Evolutionary conservation across 1,139 yeast species (phyloP), one percentile per base, ranked within the genome.

Genomic region (Candida buenavistaensis): DNA sequence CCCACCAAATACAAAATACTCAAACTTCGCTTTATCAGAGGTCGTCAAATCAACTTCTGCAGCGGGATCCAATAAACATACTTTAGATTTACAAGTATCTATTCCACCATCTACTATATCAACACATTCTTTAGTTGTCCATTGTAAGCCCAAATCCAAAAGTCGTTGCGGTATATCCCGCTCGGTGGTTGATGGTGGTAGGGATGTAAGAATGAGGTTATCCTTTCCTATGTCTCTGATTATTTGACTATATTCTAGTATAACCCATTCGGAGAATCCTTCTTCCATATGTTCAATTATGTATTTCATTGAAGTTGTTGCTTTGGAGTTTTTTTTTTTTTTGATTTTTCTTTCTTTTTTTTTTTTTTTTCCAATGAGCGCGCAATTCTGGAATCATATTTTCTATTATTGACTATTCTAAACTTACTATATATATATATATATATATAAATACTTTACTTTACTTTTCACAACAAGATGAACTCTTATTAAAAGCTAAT

Each of bases 271-370:
- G 47, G 96, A 87, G 72, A 92, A 88, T 1, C 96, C 97, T 43
- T 82, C 86, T 60, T 92, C 98, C 97, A 92, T 89, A 57, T 92
- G 98, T 62, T 92, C 98, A 38, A 92, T 88, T 36, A 92, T 78
- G 68, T 88, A 90, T 61, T 86, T 88, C 95, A 87, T 86, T n/a
- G n/a, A n/a, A n/a, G n/a, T n/a, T n/a, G n/a, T n/a, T 20, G 6
- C 22, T 11, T 4, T 10, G 22, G n/a, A 6, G 8, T 19, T 19
- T 19, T 19, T 19, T 21, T 21, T 21, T 21, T 9, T 22, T 22
- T n/a, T 9, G 19, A 17, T 17, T 17, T 17, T 17, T 7, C 19
- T 6, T 7, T 17, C 7, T 6, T 17, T 7, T 6, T 6, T 17
- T 17, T 17, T 5, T 17, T 17, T 17, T 17, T 17, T 17, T 17